Evolutionary conservation across 257 asterid species (phyloP), one percentile per base, ranked within the genome.

Genomic region (Scutellaria minor): DNA sequence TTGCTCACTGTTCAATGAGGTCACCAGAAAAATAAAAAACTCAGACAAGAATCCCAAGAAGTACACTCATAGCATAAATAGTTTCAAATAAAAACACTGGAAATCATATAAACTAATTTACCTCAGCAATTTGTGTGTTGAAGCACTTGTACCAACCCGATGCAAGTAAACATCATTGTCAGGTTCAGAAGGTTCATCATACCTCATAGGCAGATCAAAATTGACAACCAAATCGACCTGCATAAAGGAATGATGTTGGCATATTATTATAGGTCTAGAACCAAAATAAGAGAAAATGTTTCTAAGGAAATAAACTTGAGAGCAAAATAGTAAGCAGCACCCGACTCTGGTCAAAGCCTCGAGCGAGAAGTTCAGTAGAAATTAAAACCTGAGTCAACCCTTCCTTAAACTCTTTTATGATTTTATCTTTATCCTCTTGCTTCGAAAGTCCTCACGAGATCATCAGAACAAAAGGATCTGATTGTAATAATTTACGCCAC

Each of bases 171-270:
- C 91, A 83, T 91, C 98, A 77, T 79, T 85, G 62, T 94, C 98
- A 20, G 98, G 97, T 64, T 89, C 92, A 5, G 89, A 69, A 10
- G 77, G 89, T 6, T 20, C 41, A 69, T 57, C 75, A 45, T 68
- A 65, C 53, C 66, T 80, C 77, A 83, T 87, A 1, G 99, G 99
- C 64, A 89, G 96, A 77, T 91, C 91, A 79, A 45, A 91, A 73
- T 94, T 94, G 73, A 94, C 90, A 6, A 94, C 98, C 95, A 94
- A 78, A 82, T 94, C 89, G 52, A 94, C 99, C 98, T 94, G 72
- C 72, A 56, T 13, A 73, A 18, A 64, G 48, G 66, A 42, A 73
- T 37, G 63, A 13, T n/a, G 52, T 37, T 13, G 11, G 22, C 39
- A 54, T 40, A 48, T 41, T 10, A 40, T 66, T 9, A 37, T 4